These are phyloP conservation scores for Durotheca rogersii DNA, from an alignment of 495 filamentous ascomycete species.

Conservation along the genomic window DNA sequence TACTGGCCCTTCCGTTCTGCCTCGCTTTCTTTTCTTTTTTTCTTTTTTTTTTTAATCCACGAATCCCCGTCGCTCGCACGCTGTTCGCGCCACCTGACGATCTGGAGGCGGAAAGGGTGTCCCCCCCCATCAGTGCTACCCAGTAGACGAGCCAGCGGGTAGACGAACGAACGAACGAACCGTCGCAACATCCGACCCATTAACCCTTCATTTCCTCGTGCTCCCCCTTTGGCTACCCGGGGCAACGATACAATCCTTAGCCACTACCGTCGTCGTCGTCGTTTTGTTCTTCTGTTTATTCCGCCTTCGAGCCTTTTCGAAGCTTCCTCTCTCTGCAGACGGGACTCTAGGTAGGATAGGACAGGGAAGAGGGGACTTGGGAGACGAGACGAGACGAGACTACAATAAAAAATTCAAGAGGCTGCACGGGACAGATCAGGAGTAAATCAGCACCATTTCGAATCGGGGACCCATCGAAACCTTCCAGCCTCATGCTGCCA, in stretches of 20 bases:
- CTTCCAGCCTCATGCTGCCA: constrained; percentile 31
- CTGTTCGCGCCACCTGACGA: constrained; percentile 7
- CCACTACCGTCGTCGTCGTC: not conserved
- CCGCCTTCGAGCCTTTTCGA: not conserved
- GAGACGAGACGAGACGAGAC: constrained; percentile 1
- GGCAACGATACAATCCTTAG: constrained; percentile 7
- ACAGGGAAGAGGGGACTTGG: constrained; percentile 17
- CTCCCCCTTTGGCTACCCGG: constrained; percentile 4
- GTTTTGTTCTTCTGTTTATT: not conserved
- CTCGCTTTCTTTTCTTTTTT: not conserved
- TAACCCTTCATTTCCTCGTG: constrained; percentile 20
- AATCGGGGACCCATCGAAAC: constrained; percentile 25
- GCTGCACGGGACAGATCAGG: constrained; percentile 18
- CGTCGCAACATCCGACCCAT: constrained; percentile 28
- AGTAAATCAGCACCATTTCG: constrained; percentile 19
- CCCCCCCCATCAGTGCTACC: constrained; percentile 10
- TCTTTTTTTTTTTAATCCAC: not conserved
- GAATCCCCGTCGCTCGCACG: too few relatives aligned
- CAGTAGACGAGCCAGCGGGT: not conserved
- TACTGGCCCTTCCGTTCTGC: too few relatives aligned
- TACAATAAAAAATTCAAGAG: constrained; percentile 30
- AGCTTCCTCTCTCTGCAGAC: not conserved
- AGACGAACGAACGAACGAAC: constrained; percentile 13
- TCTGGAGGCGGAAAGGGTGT: constrained; percentile 18
- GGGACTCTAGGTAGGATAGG: constrained; percentile 7